Base-by-base conservation (phyloP, 495 filamentous ascomycete species). In the Annulohypoxylon bovei region DNA sequence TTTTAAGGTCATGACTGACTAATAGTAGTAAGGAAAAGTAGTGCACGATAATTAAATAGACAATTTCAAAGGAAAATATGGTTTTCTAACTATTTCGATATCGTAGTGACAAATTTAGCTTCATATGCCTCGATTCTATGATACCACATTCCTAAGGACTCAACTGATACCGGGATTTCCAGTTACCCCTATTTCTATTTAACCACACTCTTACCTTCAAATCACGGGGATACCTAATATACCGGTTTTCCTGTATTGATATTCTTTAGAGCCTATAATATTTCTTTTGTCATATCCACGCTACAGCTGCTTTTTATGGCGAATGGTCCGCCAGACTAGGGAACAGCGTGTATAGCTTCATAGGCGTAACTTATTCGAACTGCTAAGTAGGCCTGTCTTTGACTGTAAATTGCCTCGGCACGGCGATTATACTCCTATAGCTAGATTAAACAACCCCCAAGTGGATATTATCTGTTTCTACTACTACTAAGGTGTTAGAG, bases 1-100 rank as follows among this genome's bases (percentile, higher is more conserved):
- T 37, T 22, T 22, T 23, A 27, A 14, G 12, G 30, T 61, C 49
- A 46, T 49, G 2, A 23, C 50, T 62, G 20, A 66, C 61, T 53
- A 27, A 20, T 4, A 8, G 14, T 39, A 28, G n/a, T 14, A 46
- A 50, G 30, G 16, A 33, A 35, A 54, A 33, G 12, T 6, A 58
- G 18, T 44, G 11, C 9, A 39, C 23, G 40, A 56, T 70, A 18
- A n/a, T 32, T 53, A 27, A 53, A 32, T 32, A 53, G 5, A 53
- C 49, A 33, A 28, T 32, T 33, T 16, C 20, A 33, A 1, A 23
- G 4, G 8, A 9, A 32, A 32, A 6, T 49, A 3, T 2, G 1
- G 25, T 16, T 20, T 35, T 14, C 49, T 53, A 6, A 2, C 28
- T 20, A 27, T 9, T 28, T 22, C 14, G 11, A 20, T 6, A 18